Base-by-base conservation (phyloP, 2,329 filamentous ascomycete species). In the Ophiostoma ulmi region DNA sequence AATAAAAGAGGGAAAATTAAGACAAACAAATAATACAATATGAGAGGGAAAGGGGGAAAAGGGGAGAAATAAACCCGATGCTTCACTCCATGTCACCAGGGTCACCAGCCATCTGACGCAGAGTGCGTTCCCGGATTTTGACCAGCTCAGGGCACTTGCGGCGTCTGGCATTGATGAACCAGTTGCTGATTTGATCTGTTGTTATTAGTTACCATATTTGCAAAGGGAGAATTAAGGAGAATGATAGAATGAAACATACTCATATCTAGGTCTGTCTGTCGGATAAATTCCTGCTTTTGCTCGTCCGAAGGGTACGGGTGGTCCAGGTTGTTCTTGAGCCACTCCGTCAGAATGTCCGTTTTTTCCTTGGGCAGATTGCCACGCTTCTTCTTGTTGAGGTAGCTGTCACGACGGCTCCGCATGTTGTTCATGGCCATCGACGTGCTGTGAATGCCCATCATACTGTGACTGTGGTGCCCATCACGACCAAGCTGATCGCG, bases 361-460 rank as follows among this genome's bases (percentile, higher is more conserved):
- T 92, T 92, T 70, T 93, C 91, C 77, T 96, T 96, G n/a, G 93
- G 93, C 3, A 97, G 83, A 76, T 97, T 97, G 1, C 93, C 93
- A 55, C 93, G 86, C 69, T 93, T 85, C 78, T 88, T 89, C 41
- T 87, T 81, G 74, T 26, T 58, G 2, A 83, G 83, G 63, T 38
- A 38, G 63, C 63, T 39, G 7, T 22, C 36, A 6, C 35, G 35
- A 17, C 63, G 61, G 31, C 4, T 13, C 31, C 17, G 61, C 11
- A 20, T 61, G 55, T 14, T 22, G 20, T 22, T 55, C 1, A 55
- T 55, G 4, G 20, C n/a, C 52, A 22, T 55, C n/a, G 52, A n/a
- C 52, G 52, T 55, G 52, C 20, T 20, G 48, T 55, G 20, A 10
- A 26, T 31, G 22, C 22, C 17, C 2, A 4, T 22, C 13, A 61